Base-by-base conservation (phyloP, 2,329 filamentous ascomycete species). In the Arachnomyces sp. region DNA sequence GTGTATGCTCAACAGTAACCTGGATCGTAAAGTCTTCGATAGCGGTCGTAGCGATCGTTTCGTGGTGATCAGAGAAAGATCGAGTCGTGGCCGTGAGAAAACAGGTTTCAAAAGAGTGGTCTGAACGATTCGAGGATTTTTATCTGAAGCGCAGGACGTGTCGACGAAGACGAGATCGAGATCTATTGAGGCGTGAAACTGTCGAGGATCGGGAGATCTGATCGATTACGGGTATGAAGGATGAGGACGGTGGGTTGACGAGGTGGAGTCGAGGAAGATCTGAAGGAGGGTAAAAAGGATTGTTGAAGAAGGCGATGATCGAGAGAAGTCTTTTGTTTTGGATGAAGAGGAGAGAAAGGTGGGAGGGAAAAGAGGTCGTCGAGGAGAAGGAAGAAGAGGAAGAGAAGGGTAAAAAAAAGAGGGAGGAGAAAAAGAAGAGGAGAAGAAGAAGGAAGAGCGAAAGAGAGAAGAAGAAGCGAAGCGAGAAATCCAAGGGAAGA, bases 251-350 rank as follows among this genome's bases (percentile, higher is more conserved):
- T 36, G 46, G 35, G 43, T 36, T 16, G 36, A 45, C 46, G 46
- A 44, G 44, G 51, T 45, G 36, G 45, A 43, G 41, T 34, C 29
- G 42, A 38, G 39, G 42, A 48, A 44, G 38, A 46, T 36, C 17
- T 33, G 44, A 43, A 42, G 49, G 45, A 49, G 45, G 39, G 25
- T 37, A 38, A 13, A 15, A 40, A 40, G 34, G 29, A 13, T 28
- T 21, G 7, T 7, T 29, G 28, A 31, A 32, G 18, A 28, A 18
- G 31, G 18, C 42, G 17, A 37, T 40, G 40, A 40, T 46, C 40
- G 41, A 47, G 44, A 44, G 43, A 53, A 53, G 50, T 49, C 47
- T 46, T 50, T 45, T 47, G 45, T 4, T 6, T 14, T 21, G 41
- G 50, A 52, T 46, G 51, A 45, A 47, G 48, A 31, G 44, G 44